Evolutionary conservation across 2,329 filamentous ascomycete genomes (phyloP).

Genomic region (Harringtonia lauricola): DNA sequence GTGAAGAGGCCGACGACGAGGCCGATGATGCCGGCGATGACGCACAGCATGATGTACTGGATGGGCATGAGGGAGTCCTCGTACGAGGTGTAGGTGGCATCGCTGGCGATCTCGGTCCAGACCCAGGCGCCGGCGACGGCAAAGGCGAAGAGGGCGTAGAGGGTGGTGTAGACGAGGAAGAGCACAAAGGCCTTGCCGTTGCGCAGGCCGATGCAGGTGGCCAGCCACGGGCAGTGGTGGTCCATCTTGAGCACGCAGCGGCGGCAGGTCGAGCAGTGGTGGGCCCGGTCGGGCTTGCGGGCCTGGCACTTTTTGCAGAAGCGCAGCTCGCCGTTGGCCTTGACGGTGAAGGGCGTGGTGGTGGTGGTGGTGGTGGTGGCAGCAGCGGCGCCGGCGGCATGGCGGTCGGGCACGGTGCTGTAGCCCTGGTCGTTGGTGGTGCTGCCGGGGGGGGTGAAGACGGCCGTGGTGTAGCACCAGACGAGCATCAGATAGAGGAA

Average conservation of each 20-base stretch:
- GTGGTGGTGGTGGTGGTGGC: slow-evolving; percentile 17
- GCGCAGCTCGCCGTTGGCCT: slow-evolving; percentile 72
- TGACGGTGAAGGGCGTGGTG: slow-evolving; percentile 78
- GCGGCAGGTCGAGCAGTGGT: slow-evolving; percentile 92
- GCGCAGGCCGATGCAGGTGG: slow-evolving; percentile 82
- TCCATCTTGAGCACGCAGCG: slow-evolving; percentile 99
- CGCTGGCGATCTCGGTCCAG: slow-evolving; percentile 68
- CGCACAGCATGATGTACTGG: slow-evolving; percentile 80
- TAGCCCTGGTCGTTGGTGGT: slow-evolving; percentile 59
- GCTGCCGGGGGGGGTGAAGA: slow-evolving; percentile 81
- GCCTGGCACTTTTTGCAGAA: slow-evolving; percentile 98
- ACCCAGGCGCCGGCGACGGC: slow-evolving; percentile 71
- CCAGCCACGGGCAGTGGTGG: slow-evolving; percentile 96
- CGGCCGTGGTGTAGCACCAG: slow-evolving; percentile 82
- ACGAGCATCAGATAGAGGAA: slow-evolving; percentile 69
- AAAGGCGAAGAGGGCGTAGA: slow-evolving; percentile 79
- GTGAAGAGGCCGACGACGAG: slow-evolving; percentile 85
- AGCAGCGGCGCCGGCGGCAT: slow-evolving; percentile 41
- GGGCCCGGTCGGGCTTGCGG: slow-evolving; percentile 86
- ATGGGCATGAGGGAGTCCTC: slow-evolving; percentile 72
- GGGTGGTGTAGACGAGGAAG: slow-evolving; percentile 78
- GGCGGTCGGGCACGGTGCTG: slow-evolving; percentile 56
- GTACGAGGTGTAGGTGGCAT: slow-evolving; percentile 42
- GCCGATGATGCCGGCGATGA: slow-evolving; percentile 83
- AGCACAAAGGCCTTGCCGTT: slow-evolving; percentile 96